These are phyloP conservation scores for Turnera subulata DNA, from an alignment of 345 rosid genomes.

Conservation along the genomic window DNA sequence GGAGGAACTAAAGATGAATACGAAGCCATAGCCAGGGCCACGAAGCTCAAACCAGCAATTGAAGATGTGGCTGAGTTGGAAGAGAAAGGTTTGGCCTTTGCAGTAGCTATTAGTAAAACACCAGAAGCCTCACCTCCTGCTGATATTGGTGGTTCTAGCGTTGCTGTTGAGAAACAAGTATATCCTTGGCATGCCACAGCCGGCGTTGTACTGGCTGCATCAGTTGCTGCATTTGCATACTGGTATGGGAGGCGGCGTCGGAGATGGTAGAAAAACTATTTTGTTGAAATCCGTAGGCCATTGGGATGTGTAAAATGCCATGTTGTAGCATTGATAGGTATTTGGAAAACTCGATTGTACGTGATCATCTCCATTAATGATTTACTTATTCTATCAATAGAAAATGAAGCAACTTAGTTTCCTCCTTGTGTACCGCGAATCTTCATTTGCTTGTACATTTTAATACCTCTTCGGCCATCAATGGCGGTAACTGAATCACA, in stretches of 20 bases:
- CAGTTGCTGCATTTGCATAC: conserved; percentile 78
- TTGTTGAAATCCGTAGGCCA: background rate
- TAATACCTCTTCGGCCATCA: too few relatives aligned
- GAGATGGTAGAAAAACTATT: conserved; percentile 53
- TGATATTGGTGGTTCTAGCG: conserved; percentile 25
- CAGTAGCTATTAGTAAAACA: conserved; percentile 44
- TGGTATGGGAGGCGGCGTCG: conserved; percentile 88
- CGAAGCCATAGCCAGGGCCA: conserved; percentile 72
- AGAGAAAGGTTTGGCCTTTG: conserved; percentile 60
- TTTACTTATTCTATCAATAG: background rate
- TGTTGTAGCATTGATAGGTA: conserved; percentile 36
- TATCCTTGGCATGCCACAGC: conserved; percentile 66
- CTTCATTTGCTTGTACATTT: too few relatives aligned
- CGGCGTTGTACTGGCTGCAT: conserved; percentile 71
- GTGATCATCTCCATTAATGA: background rate
- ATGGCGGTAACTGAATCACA: too few relatives aligned
- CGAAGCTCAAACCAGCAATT: conserved; percentile 54
- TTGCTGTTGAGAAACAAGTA: conserved; percentile 46
- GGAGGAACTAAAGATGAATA: conserved; percentile 93
- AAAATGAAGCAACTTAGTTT: background rate
- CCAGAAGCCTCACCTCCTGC: conserved; percentile 26
- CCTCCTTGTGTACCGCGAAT: background rate
- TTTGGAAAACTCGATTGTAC: conserved; percentile 6
- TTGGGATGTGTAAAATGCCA: conserved; percentile 10
- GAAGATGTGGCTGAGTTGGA: conserved; percentile 56